Evolutionary conservation across 2,329 filamentous ascomycete genomes (phyloP).

Genomic region (Aciculosporium take): DNA sequence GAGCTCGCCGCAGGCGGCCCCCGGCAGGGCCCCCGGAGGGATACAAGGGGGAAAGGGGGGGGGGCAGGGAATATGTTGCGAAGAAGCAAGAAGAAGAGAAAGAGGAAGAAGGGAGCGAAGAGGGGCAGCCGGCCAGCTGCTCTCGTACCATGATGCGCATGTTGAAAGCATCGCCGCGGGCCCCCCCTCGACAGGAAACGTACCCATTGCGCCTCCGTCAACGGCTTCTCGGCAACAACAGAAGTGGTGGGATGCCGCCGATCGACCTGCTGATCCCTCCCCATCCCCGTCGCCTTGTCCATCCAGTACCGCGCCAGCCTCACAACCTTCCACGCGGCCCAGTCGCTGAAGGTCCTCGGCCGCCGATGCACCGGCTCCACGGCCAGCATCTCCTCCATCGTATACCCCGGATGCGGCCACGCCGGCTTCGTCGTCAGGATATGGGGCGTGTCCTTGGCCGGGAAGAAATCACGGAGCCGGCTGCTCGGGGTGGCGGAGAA

Average conservation of each 20-base stretch:
- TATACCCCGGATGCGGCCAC: constrained; percentile 62
- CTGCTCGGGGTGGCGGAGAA: constrained; percentile 36
- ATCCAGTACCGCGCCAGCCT: constrained; percentile 64
- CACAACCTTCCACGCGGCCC: constrained; percentile 63
- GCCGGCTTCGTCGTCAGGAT: constrained; percentile 50
- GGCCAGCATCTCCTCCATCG: constrained; percentile 60
- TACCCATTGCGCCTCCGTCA: constrained; percentile 78
- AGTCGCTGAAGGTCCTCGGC: constrained; percentile 60
- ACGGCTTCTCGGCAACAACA: constrained; percentile 36
- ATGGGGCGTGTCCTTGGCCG: constrained; percentile 42
- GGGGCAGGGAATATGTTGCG: no score
- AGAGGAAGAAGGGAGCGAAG: no score
- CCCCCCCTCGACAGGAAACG: no score
- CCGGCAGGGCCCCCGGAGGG: no score
- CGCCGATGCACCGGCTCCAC: constrained; percentile 66
- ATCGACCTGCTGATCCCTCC: constrained; percentile 55
- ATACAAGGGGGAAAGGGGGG: neutral
- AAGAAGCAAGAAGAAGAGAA: neutral
- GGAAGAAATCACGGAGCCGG: constrained; percentile 47
- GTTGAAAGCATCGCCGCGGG: no score
- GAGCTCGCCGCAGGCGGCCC: no score
- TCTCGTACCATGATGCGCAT: neutral
- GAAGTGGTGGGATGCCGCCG: constrained; percentile 42
- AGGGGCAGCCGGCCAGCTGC: no score
- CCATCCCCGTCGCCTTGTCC: constrained; percentile 63